Conservation (phyloP, 164 flowering plant genomes). For the Dillenia turbinata region DNA sequence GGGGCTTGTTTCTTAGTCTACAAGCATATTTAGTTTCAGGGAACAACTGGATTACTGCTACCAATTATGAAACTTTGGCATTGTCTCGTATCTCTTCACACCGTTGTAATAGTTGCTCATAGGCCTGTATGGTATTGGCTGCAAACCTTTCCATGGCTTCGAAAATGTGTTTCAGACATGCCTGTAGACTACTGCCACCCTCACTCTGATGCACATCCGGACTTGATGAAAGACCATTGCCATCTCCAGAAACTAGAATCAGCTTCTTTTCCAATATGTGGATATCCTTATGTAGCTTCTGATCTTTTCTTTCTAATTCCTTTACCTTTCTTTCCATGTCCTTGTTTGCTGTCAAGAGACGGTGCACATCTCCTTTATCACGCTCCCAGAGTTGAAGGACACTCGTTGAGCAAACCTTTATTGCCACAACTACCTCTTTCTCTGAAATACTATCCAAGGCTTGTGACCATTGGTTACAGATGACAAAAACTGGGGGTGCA, state of each 20-base stretch:
- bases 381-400: conserved; percentile 58
- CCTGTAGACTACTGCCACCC: conserved; percentile 49
- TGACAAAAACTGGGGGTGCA: conserved; percentile 60
- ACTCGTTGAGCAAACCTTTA: conserved; percentile 35
- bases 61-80: conserved; percentile 27
- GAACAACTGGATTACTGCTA: no score
- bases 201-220: conserved; percentile 48
- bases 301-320: conserved; percentile 70
- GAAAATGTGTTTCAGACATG: conserved; percentile 57
- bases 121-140: conserved; percentile 50
- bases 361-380: conserved; percentile 42
- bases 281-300: conserved; percentile 68
- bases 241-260: conserved; percentile 43
- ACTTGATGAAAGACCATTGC: conserved; percentile 27
- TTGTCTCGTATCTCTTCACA: conserved; percentile 50
- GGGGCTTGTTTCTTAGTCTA: no score
- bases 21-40: no score
- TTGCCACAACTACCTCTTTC: conserved; percentile 54
- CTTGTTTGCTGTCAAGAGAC: conserved; percentile 37
- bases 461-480: conserved; percentile 68
- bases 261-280: conserved; percentile 75
- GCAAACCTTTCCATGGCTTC: conserved; percentile 79
- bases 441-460: conserved; percentile 57
- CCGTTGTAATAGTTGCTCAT: conserved; percentile 64
- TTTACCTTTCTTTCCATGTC: conserved; percentile 52